phyloP scores from a whole-genome alignment of 1,139 yeast species.

The Saccharomyces pastorianus region DNA sequence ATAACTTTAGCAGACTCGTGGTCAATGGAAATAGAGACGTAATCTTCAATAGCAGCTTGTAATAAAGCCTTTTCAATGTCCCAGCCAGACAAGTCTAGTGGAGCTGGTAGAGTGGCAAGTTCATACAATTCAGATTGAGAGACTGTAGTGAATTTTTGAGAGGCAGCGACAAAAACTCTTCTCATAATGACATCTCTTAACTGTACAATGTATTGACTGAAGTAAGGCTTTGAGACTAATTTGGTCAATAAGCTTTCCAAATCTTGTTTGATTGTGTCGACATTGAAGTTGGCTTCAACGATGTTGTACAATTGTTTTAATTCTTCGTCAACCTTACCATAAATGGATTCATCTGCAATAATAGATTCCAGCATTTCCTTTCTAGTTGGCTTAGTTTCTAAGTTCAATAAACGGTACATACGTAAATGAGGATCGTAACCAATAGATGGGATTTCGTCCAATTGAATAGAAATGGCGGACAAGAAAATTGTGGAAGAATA shows the following conservation, averaged over 20 bases:
- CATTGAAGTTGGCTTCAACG: conserved; percentile 66
- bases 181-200: conserved; percentile 74
- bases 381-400: conserved; percentile 77
- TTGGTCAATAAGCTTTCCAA: conserved; percentile 53
- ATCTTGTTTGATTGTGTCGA: conserved; percentile 48
- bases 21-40: conserved; percentile 69
- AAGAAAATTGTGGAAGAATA: conserved; percentile 78
- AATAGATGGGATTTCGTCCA: conserved; percentile 43
- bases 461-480: conserved; percentile 78
- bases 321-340: conserved; percentile 65
- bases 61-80: conserved; percentile 80
- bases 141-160: conserved; percentile 78
- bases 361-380: conserved; percentile 64
- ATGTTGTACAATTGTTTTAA: conserved; percentile 62
- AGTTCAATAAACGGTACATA: conserved; percentile 71
- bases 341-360: conserved; percentile 52
- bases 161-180: conserved; percentile 77
- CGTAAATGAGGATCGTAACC: conserved; percentile 69
- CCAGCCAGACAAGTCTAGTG: conserved; percentile 53
- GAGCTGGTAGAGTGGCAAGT: conserved; percentile 66
- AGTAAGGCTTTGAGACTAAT: conserved; percentile 56
- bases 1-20: conserved; percentile 73
- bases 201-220: conserved; percentile 60
- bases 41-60: conserved; percentile 77
- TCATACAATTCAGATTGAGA: conserved; percentile 72